These are phyloP conservation scores for Microdochium nivale DNA, from an alignment of 2,329 filamentous ascomycete species.

Conservation along the genomic window DNA sequence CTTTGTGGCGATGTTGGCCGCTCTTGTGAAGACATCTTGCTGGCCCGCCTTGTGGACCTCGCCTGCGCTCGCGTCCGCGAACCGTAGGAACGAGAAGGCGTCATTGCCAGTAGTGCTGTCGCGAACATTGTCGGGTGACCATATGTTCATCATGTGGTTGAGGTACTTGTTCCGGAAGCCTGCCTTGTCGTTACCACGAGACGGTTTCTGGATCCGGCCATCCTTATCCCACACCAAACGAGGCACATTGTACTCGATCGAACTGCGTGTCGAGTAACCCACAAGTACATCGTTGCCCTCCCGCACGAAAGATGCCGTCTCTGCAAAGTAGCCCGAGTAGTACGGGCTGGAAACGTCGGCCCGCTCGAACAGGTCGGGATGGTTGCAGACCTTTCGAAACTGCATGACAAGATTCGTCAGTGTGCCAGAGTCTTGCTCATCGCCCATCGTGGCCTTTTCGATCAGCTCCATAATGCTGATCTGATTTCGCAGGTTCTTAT, in stretches of 20 bases:
- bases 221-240: slow-evolving; percentile 73
- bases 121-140: slow-evolving; percentile 69
- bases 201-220: slow-evolving; percentile 66
- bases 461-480: slow-evolving; percentile 99
- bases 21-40: slow-evolving; percentile 64
- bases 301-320: slow-evolving; percentile 89
- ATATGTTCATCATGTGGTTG: slow-evolving; percentile 81
- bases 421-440: slow-evolving; percentile 90
- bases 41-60: slow-evolving; percentile 67
- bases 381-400: slow-evolving; percentile 98
- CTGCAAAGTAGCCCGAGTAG: slow-evolving; percentile 78
- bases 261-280: slow-evolving; percentile 77
- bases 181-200: slow-evolving; percentile 63
- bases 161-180: slow-evolving; percentile 77
- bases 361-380: slow-evolving; percentile 92
- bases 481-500: slow-evolving; percentile 85
- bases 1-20: slow-evolving; percentile 48
- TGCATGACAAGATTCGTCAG: slow-evolving; percentile 99
- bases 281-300: slow-evolving; percentile 76
- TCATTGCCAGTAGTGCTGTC: slow-evolving; percentile 51
- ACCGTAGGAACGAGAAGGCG: slow-evolving; percentile 84
- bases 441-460: slow-evolving; percentile 89
- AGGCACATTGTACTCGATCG: slow-evolving; percentile 79
- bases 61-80: slow-evolving; percentile 65
- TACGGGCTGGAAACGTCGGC: slow-evolving; percentile 85